phyloP scores from a whole-genome alignment of 176 grass and related monocot genomes.

The Musa beccarii region DNA sequence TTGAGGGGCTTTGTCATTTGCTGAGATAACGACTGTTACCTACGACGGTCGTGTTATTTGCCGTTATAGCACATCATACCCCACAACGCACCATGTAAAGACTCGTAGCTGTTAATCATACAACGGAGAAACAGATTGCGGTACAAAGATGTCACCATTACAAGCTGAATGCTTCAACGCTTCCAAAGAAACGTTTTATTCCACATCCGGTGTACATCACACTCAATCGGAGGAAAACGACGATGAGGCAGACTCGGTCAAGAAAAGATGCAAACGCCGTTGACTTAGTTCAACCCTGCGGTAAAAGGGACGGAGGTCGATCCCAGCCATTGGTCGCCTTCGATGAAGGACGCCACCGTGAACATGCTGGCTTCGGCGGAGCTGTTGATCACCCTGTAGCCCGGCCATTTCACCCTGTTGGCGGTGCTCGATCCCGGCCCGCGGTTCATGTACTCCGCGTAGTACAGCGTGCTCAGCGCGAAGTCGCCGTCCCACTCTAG shows the following conservation, averaged over 20 bases:
- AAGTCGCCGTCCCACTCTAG: conserved; percentile 49
- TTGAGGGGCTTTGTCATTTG: no score
- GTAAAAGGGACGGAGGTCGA: conserved; percentile 44
- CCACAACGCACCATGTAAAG: no score
- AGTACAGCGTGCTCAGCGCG: conserved; percentile 68
- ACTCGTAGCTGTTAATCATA: no score
- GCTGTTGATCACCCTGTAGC: conserved; percentile 44
- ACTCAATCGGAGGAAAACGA: neutral
- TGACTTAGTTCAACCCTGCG: conserved; percentile 30
- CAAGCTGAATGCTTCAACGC: no score
- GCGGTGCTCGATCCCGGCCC: conserved; percentile 39
- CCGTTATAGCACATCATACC: no score
- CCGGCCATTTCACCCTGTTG: conserved; percentile 37
- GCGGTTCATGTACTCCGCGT: conserved; percentile 59
- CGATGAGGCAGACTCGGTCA: no score
- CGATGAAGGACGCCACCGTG: conserved; percentile 53
- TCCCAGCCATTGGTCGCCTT: conserved; percentile 60
- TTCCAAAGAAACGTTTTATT: no score
- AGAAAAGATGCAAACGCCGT: neutral
- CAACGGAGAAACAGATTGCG: no score
- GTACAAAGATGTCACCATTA: no score
- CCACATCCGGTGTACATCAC: neutral
- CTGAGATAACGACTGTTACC: no score
- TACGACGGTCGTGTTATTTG: no score
- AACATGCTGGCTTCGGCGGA: conserved; percentile 40